Base-by-base conservation (phyloP, 2,329 filamentous ascomycete species). In the Colletotrichum kahawae region DNA sequence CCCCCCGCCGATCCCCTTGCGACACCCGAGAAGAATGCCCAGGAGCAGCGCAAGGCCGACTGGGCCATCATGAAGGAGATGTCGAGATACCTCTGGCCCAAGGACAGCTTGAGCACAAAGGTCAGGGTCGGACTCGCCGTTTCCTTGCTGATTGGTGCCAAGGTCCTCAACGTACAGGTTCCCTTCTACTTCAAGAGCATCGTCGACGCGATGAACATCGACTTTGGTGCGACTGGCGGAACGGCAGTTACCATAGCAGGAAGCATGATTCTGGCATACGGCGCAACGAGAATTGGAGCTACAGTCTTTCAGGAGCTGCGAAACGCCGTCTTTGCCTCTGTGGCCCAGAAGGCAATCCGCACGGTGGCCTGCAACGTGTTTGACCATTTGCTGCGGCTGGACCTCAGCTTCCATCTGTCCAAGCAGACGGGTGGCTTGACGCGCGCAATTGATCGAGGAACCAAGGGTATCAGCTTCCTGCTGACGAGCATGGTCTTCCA, bases 31-130 rank as follows among this genome's bases (percentile, higher is more conserved):
- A 93, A 91, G 81, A 92, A 92, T 66, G 93, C 92, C 24, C 92
- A 96, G 80, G 95, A 98, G 85, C 97, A 99, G 89, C 92, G 97
- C 79, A 97, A 96, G 86, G 96, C 96, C 10, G 97, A 99, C 82
- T 98, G 96, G 96, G 96, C 96, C 63, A 99, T 99, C 79, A 97
- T 99, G 89, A 97, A 94, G 85, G 96, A 99, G 84, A 98, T 99
- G 96, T 93, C 94, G 75, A 93, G 93, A 77, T 99, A 99, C 84
- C 88, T 99, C 27, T 99, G 97, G 97, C 97, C 97, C 27, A 98
- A 97, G 87, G 92, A 96, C 83, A 95, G 94, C 81, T 84, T 94
- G 80, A 93, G 93, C 70, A 97, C 95, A 5, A 95, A 97, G 82
- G 86, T 96, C 77, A 93, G 97, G 77, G 97, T 99, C 38, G 91